Conservation (phyloP, 345 rosid genomes). For the Combretum micranthum region DNA sequence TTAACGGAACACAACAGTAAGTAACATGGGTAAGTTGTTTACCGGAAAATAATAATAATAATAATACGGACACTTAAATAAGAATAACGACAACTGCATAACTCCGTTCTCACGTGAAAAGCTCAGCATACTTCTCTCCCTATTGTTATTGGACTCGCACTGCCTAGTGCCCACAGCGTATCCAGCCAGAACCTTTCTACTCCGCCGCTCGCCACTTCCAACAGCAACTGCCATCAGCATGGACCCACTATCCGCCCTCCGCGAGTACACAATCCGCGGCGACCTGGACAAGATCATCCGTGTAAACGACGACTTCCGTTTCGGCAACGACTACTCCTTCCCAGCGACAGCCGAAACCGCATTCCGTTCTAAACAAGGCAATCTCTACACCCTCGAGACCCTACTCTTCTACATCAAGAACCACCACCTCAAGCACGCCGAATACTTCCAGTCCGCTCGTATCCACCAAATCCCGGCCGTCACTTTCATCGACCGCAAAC, state of each 20-base stretch:
- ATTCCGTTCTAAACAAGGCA: conserved; percentile 79
- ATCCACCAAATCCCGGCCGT: conserved; percentile 57
- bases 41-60: no score
- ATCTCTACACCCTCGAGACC: conserved; percentile 74
- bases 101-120: no score
- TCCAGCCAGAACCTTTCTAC: not conserved
- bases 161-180: no score
- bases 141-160: no score
- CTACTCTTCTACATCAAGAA: conserved; percentile 57
- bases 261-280: conserved; percentile 57
- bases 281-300: conserved; percentile 55
- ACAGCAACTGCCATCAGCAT: conserved; percentile 10
- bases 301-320: conserved; percentile 42
- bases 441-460: conserved; percentile 61
- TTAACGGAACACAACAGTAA: no score
- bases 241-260: conserved; percentile 79
- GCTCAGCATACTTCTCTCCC: no score
- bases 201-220: not conserved
- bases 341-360: conserved; percentile 65
- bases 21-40: no score
- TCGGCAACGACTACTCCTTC: conserved; percentile 61
- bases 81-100: no score
- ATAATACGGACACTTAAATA: no score
- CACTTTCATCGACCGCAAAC: conserved; percentile 76
- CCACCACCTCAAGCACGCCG: conserved; percentile 64